Evolutionary conservation across 257 asterid genomes (phyloP), one percentile per base, ranked within the genome.

Genomic region (Forsythia viridissima): DNA sequence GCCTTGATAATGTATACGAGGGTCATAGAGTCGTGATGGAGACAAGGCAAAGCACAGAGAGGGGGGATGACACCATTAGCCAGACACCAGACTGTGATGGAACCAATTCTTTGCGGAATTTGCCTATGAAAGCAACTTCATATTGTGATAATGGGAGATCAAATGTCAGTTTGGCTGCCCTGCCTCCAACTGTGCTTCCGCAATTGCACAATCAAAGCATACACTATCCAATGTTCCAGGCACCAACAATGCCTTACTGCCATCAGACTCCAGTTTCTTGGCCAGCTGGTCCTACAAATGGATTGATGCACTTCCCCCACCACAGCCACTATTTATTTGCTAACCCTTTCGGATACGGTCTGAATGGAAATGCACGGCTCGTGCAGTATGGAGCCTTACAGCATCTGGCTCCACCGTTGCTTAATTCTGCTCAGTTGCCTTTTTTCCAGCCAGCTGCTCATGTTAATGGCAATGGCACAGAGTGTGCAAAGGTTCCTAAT

Each of bases 191-290:
- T 55, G 79, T 86, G 79, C 89, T 81, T 76, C 96, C 91, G 73
- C 93, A 85, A 77, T 70, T 91, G 85, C 93, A 85, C 78, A 92
- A 81, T 76, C 92, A 86, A 81, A 85, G 84, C 83, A 70, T 90
- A 44, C 91, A 88, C 78, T 92, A 82, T 81, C 94, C 98, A 3
- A 61, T 89, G 77, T 90, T 87, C 81, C 98, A 84, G 83, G 85
- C 91, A 85, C 89, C 97, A 72, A 59, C 92, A 6, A 74, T 89
- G 85, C 91, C 94, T 55, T 96, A 91, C 82, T 92, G 89, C 81
- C 93, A 87, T 81, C 98, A 90, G 85, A 87, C 79, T 82, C 91
- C 97, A 36, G 87, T 88, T 72, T 79, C 96, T 61, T 93, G 96
- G 97, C 76, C 90, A 1, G 81, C 88, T 15, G 82, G 89, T 79